Evolutionary conservation across 202 grass and related monocot genomes (phyloP).

Genomic region (Alloteropsis angusta): DNA sequence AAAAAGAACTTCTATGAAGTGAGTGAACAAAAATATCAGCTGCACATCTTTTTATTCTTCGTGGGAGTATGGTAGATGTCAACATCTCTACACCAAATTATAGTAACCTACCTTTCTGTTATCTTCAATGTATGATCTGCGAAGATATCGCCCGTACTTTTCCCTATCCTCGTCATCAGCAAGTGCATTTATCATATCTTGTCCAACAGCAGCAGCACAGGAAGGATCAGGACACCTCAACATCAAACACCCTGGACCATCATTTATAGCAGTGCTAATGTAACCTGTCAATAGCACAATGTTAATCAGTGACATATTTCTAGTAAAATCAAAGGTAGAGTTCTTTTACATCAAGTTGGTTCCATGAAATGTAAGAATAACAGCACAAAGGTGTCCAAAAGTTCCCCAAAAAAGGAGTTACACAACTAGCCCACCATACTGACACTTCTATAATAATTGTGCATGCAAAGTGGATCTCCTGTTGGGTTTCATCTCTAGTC

Average conservation of each 20-base stretch:
- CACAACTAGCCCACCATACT: background rate
- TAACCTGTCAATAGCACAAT: slow-evolving; percentile 64
- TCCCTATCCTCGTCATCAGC: slow-evolving; percentile 64
- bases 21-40: slow-evolving; percentile 5
- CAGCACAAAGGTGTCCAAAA: slow-evolving; percentile 6
- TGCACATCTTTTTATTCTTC: background rate
- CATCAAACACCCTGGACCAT: slow-evolving; percentile 97
- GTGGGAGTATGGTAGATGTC: background rate
- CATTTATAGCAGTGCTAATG: slow-evolving; percentile 90
- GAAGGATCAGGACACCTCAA: slow-evolving; percentile 92
- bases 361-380: background rate
- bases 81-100: background rate
- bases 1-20: background rate
- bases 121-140: slow-evolving; percentile 98
- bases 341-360: slow-evolving; percentile 1
- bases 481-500: background rate
- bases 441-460: background rate
- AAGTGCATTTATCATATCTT: slow-evolving; percentile 73
- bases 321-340: background rate
- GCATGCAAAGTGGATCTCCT: background rate
- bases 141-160: slow-evolving; percentile 81
- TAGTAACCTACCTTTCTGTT: slow-evolving; percentile 73
- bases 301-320: background rate
- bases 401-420: background rate
- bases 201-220: slow-evolving; percentile 75